These are phyloP conservation scores for Eleusine indica DNA, from an alignment of 176 grass and related monocot species.

Conservation along the genomic window DNA sequence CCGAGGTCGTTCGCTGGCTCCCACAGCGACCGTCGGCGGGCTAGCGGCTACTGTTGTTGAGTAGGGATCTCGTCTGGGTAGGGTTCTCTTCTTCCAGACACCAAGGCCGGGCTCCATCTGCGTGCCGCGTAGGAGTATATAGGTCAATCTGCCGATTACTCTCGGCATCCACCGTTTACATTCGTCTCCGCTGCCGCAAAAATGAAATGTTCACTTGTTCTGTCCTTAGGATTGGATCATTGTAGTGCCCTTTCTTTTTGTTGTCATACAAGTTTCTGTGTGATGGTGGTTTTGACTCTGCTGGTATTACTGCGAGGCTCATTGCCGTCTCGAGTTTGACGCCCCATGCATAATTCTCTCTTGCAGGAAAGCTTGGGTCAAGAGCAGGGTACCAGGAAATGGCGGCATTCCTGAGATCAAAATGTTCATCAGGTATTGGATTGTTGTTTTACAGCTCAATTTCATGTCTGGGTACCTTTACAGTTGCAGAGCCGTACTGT, in stretches of 20 bases:
- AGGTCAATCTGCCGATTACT: not conserved
- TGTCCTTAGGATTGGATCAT: not conserved
- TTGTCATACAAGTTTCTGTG: not conserved
- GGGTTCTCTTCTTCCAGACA: not conserved
- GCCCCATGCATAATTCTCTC: not conserved
- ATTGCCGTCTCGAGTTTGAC: not conserved
- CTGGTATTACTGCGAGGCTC: not conserved
- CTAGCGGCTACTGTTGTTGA: too few species aligned
- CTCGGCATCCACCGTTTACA: not conserved
- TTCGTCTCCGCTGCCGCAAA: not conserved
- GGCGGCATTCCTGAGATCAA: conserved; percentile 57
- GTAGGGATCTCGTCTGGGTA: not conserved
- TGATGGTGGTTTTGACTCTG: not conserved
- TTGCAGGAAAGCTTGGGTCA: not conserved
- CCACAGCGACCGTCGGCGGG: too few species aligned
- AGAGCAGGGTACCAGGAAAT: conserved; percentile 11
- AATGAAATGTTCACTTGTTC: too few species aligned
- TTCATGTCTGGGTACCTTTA: not conserved
- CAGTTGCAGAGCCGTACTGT: not conserved
- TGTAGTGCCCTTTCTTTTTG: not conserved
- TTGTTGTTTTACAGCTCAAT: not conserved
- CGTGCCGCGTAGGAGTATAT: not conserved
- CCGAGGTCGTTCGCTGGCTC: too few species aligned
- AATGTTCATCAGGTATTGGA: conserved; percentile 49
- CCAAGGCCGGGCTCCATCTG: not conserved